Evolutionary conservation across 1,139 yeast genomes (phyloP).

Genomic region (Geotrichum australiense): DNA sequence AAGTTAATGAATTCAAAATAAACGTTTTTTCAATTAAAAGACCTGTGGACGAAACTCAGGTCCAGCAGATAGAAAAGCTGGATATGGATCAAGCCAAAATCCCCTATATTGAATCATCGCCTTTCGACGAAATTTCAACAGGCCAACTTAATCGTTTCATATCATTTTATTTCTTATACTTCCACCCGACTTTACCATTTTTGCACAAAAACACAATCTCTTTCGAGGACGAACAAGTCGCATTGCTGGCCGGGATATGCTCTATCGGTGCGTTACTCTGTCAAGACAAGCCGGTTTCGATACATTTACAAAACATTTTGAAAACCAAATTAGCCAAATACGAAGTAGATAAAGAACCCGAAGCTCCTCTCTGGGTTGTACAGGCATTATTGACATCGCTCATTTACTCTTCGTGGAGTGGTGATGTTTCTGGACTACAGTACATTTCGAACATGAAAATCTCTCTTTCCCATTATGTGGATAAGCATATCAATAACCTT

Average conservation of each 20-base stretch:
- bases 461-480: slow-evolving; percentile 1
- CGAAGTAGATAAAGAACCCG: slow-evolving; percentile 22
- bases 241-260: slow-evolving; percentile 32
- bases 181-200: slow-evolving; percentile 34
- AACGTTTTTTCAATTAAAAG: slow-evolving; percentile 6
- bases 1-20: slow-evolving; percentile 2
- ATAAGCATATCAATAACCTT: background rate
- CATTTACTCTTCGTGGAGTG: slow-evolving; percentile 31
- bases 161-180: slow-evolving; percentile 31
- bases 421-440: slow-evolving; percentile 31
- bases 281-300: slow-evolving; percentile 29
- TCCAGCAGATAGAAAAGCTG: too few species aligned
- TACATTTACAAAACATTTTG: slow-evolving; percentile 26
- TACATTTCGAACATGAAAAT: slow-evolving; percentile 26
- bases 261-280: slow-evolving; percentile 34
- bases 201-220: slow-evolving; percentile 28
- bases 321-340: slow-evolving; percentile 26
- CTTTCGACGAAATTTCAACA: slow-evolving; percentile 18
- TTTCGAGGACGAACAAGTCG: slow-evolving; percentile 24
- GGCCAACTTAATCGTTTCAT: slow-evolving; percentile 30
- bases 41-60: too few species aligned
- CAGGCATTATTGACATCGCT: slow-evolving; percentile 30
- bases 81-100: too few species aligned
- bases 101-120: background rate
- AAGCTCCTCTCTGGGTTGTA: slow-evolving; percentile 29